Evolutionary conservation across 1,284 basidiomycete species (phyloP), one percentile per base, ranked within the genome.

Genomic region (Heterobasidion irregulare): DNA sequence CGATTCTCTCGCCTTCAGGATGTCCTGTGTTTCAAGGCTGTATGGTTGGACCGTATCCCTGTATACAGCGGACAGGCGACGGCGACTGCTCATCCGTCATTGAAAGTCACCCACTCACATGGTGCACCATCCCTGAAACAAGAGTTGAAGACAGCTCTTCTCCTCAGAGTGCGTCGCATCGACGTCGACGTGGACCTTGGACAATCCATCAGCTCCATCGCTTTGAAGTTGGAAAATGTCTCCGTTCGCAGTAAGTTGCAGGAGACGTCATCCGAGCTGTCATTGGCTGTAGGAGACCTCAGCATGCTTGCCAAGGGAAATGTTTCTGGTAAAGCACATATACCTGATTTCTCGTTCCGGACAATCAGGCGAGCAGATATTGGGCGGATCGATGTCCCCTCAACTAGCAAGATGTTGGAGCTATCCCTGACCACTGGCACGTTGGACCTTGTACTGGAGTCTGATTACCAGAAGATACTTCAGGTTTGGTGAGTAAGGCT

Each of bases 21-120:
- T 64, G 81, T 92, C 49, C 74, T 94, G 33, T 92, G 89, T 67
- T 91, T 94, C 77, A 92, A 93, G 67, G 91, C 91, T 1, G 89
- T 94, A 16, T 94, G 91, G 90, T 67, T 94, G 47, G 92, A 94
- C 64, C 83, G 84, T 45, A 91, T 94, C 43, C 89, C 90, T 0
- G 69, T 89, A 3, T 78, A 89, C 62, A 79, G 78, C 56, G 74
- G 70, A n/a, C 75, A 77, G 51, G 57, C 53, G 16, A 8, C 59
- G 10, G 35, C 57, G 19, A 56, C 46, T 26, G 47, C 64, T 9
- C 34, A 65, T 18, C 18, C 68, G 15, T 62, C 62, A 33, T 59
- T 52, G 52, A 61, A 53, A 53, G 58, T 54, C 49, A 62, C 46
- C 32, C 59, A 50, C 43, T 52, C 49, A n/a, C 54, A 50, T 10